Base-by-base conservation (phyloP, 257 asterid genomes). In the Scutellaria barbata region DNA sequence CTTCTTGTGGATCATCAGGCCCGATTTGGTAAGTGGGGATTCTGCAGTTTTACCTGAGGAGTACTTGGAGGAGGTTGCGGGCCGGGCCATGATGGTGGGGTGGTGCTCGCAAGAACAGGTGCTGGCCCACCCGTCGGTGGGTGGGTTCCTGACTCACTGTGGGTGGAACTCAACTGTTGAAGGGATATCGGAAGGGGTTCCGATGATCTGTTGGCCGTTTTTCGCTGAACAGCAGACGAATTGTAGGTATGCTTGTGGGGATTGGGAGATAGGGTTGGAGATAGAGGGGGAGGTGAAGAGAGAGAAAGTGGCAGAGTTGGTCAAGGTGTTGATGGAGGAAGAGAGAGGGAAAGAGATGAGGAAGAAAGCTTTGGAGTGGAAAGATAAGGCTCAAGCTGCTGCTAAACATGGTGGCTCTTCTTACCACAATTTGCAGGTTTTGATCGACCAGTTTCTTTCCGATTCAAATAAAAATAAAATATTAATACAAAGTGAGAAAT, bases 171-270 rank as follows among this genome's bases (percentile, higher is more conserved):
- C 95, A 60, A 88, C 89, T 0, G 45, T 84, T 0, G 95, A 88
- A 57, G 82, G 92, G 4, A 30, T 84, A 6, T 77, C 90, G 7
- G 87, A 75, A 64, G 92, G 92, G 12, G 80, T 72, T 22, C 92
- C 92, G 4, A 84, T 88, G 90, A 86, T 88, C 0, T 81, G 90
- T 45, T 88, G 95, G 95, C 95, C 95, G 3, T 86, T 88, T 43
- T 88, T 88, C 17, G 88, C 95, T 0, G 95, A 88, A 63, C 95
- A 88, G 73, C 95, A 79, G 72, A 88, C 86, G 0, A 88, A 86
- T 17, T 88, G 90, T 48, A 48, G 85, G 12, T 88, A 84, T 22
- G 79, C 63, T 2, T 82, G 95, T 72, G 47, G 37, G 7, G 76
- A 82, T 8, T 88, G 95, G 90, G 81, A 35, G 45, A 65, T 69